Evolutionary conservation across 768 basidiomycete genomes (phyloP).

Genomic region (Leccinellum albellum): DNA sequence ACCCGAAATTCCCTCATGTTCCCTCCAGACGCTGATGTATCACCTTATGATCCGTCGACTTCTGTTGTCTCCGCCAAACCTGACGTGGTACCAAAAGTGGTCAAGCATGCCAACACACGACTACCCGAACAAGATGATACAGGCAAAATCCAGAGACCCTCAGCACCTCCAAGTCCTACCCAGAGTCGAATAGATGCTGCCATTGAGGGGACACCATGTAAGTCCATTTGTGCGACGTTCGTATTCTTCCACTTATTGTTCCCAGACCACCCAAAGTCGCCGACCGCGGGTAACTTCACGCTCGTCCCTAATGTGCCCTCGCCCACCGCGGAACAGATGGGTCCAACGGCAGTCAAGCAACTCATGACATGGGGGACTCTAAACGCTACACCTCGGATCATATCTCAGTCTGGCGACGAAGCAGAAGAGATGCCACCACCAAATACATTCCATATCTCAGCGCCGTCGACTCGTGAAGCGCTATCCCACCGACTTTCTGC

Average conservation of each 20-base stretch:
- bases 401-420: constrained; percentile 60
- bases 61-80: constrained; percentile 27
- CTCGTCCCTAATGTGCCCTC: constrained; percentile 86
- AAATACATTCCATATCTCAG: constrained; percentile 72
- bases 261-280: constrained; percentile 61
- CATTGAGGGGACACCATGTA: constrained; percentile 89
- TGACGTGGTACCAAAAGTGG: constrained; percentile 52
- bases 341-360: constrained; percentile 79
- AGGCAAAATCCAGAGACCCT: constrained; percentile 38
- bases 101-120: constrained; percentile 80
- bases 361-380: constrained; percentile 98
- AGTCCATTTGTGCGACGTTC: constrained; percentile 26
- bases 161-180: constrained; percentile 83
- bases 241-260: constrained; percentile 7
- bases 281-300: constrained; percentile 55
- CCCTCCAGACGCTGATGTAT: constrained; percentile 82
- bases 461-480: constrained; percentile 74
- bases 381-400: constrained; percentile 84
- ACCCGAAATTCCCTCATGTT: constrained; percentile 96
- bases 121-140: constrained; percentile 66
- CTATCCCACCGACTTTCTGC: constrained; percentile 79
- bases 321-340: constrained; percentile 78
- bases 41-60: constrained; percentile 60
- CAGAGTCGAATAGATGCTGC: constrained; percentile 89
- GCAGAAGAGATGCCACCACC: constrained; percentile 40